phyloP scores from a whole-genome alignment of 805 yeast genomes.

The Candida sphagnicola region DNA sequence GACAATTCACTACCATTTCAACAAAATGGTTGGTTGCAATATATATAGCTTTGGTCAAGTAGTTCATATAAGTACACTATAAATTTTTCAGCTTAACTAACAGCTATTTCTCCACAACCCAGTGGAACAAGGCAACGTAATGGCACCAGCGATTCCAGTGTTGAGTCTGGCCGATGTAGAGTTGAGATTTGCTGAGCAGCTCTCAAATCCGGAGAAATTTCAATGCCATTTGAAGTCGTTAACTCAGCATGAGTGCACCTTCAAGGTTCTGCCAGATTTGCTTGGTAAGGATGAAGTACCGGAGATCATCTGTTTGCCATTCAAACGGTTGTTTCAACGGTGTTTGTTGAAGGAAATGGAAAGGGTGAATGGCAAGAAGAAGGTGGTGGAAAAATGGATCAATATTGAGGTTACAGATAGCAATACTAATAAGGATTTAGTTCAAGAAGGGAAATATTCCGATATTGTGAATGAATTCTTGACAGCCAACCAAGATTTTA shows the following conservation, averaged over 20 bases:
- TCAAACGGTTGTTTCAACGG: conserved; percentile 38
- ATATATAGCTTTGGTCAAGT: too few species aligned
- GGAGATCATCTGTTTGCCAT: conserved; percentile 40
- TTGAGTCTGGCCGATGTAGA: conserved; percentile 26
- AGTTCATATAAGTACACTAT: too few species aligned
- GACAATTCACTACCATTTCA: too few species aligned
- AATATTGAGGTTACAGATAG: conserved; percentile 36
- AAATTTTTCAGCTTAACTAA: not conserved
- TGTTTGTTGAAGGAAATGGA: conserved; percentile 25
- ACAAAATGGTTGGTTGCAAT: too few species aligned
- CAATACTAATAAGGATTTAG: conserved; percentile 25
- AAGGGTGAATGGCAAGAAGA: conserved; percentile 24
- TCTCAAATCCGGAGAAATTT: conserved; percentile 27
- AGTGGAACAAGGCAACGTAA: too few species aligned
- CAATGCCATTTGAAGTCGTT: conserved; percentile 31
- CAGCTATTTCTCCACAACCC: too few species aligned
- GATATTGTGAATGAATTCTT: conserved; percentile 30
- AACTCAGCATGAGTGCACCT: conserved; percentile 42
- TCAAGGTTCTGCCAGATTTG: conserved; percentile 18
- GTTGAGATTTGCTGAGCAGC: conserved; percentile 20
- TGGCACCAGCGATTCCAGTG: conserved; percentile 46
- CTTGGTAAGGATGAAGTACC: conserved; percentile 10
- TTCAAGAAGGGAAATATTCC: conserved; percentile 19
- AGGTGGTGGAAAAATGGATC: conserved; percentile 25
- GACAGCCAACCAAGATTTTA: conserved; percentile 35